A percentile compares a stretch with the other conserved stretches of the same genome.
Conservation (phyloP, 345 rosid genomes). For the Clausena lansium region DNA sequence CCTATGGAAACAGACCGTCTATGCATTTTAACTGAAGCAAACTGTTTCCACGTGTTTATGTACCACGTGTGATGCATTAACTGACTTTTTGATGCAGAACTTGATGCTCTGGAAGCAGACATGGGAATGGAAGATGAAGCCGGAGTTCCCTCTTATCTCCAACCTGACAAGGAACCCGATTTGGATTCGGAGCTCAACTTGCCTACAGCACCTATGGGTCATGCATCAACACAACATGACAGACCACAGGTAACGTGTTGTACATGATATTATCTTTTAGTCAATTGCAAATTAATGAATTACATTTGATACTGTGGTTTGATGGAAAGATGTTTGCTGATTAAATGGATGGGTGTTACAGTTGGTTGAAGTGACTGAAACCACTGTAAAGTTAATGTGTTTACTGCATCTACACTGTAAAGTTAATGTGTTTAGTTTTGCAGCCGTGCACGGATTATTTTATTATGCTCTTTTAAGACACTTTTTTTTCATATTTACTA, state of each 20-base stretch:
- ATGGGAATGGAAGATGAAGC: conserved; percentile 92
- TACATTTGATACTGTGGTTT: not conserved
- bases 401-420: not conserved
- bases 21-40: not conserved
- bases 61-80: not conserved
- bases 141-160: conserved; percentile 93
- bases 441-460: too few species aligned
- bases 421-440: not conserved
- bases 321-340: not conserved
- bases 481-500: not conserved
- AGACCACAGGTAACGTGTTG: conserved; percentile 57
- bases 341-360: not conserved
- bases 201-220: conserved; percentile 80
- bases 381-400: not conserved
- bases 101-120: conserved; percentile 94
- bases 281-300: not conserved
- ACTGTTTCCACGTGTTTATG: not conserved
- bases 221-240: conserved; percentile 50
- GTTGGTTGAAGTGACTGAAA: not conserved
- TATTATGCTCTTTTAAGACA: not conserved
- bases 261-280: not conserved
- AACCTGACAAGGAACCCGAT: conserved; percentile 84
- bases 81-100: conserved; percentile 54
- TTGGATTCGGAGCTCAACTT: conserved; percentile 67
- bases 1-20: not conserved